Base-by-base conservation (phyloP, 139 green algal genomes). In the Haematococcus sp. region DNA sequence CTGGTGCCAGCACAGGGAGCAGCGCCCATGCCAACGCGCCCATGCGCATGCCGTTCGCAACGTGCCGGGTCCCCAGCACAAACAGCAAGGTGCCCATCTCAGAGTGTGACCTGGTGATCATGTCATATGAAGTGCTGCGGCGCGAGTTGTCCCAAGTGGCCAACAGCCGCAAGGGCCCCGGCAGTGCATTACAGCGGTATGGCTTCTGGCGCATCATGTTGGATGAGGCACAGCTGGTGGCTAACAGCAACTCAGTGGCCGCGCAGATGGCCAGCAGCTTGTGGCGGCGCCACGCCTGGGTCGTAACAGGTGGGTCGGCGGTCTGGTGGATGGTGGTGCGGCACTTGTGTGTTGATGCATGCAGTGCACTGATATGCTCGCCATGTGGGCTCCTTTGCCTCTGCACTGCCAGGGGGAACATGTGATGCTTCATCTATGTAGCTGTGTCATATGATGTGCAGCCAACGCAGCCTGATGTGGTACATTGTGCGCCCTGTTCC, bases 211-310 rank as follows among this genome's bases (percentile, higher is more conserved):
- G 81, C 70, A 75, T 91, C 56, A 32, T 81, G 74, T 82, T 90
- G 76, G 87, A 91, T 32, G 87, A 91, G 77, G 87, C 87, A 0
- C 87, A 91, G 82, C 73, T 89, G 61, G 80, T 91, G 43, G 82
- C 87, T n/a, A 82, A 84, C 73, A 79, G 68, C 65, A 82, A 67
- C 69, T 81, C 58, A 19, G 77, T 86, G 22, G 84, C 84, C 3
- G 86, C 84, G 0, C 68, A 74, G 52, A 56, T 83, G 63, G 76
- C 75, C n/a, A 81, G 65, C 66, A 74, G 52, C 15, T 74, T 91
- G 20, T 91, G 73, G 72, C 73, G 87, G 0, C 80, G 87, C 0
- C 84, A 90, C 51, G 87, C 87, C 0, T 91, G 87, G 87, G 80
- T 89, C 1, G 82, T 91, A 16, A 91, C 87, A 0, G 86, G 86